A percentile compares a stretch with the other conserved stretches of the same genome.
Conservation (phyloP, 164 flowering plant species). For the Dillenia suffruticosa region DNA sequence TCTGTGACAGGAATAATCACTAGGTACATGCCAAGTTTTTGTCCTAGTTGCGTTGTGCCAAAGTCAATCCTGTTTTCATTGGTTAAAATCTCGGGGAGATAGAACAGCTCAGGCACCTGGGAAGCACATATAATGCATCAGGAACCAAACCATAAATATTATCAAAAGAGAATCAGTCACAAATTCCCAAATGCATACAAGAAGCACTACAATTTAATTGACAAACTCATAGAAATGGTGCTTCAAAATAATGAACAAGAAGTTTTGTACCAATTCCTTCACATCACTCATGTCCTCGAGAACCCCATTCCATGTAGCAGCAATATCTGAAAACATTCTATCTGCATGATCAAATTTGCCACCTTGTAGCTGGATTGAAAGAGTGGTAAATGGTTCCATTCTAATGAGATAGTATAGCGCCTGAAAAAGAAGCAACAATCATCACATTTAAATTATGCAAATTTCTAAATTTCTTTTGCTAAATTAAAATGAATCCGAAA, state of each 20-base stretch:
- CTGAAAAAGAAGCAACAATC: slow-evolving; percentile 36
- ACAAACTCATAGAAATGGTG: background rate
- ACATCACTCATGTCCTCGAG: slow-evolving; percentile 99
- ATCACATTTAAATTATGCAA: slow-evolving; percentile 4
- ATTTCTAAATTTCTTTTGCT: no score
- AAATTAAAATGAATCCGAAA: no score
- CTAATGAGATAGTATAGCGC: slow-evolving; percentile 88
- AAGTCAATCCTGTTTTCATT: slow-evolving; percentile 89
- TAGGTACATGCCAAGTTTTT: slow-evolving; percentile 64
- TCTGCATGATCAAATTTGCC: slow-evolving; percentile 98
- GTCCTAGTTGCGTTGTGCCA: slow-evolving; percentile 95
- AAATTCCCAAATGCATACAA: background rate
- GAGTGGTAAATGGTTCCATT: slow-evolving; percentile 94
- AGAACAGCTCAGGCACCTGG: slow-evolving; percentile 97
- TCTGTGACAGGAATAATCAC: no score
- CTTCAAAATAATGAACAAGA: background rate
- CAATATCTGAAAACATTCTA: slow-evolving; percentile 92
- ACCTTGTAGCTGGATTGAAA: slow-evolving; percentile 94
- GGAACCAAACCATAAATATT: background rate
- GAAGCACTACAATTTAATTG: background rate
- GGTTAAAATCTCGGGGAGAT: slow-evolving; percentile 85
- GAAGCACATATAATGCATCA: no score
- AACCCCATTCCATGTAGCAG: slow-evolving; percentile 92
- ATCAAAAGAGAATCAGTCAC: slow-evolving; percentile 1
- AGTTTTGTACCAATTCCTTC: slow-evolving; percentile 80